These are phyloP conservation scores for Artemisia tridentata DNA, from an alignment of 129 eudicot species.

Conservation along the genomic window DNA sequence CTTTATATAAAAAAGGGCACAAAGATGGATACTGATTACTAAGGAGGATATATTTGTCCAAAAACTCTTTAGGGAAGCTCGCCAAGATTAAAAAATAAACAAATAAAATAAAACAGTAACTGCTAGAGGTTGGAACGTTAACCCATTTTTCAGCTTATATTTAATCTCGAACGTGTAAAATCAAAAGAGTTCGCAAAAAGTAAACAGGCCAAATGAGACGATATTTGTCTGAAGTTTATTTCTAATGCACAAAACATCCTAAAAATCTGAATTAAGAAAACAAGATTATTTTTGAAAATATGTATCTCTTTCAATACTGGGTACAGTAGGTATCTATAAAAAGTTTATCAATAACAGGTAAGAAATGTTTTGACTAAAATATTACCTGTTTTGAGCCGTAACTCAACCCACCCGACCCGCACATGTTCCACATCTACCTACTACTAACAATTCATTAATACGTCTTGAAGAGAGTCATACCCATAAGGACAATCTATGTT, in stretches of 20 bases:
- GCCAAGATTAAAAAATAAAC: not conserved
- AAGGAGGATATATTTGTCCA: no score
- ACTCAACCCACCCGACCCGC: not conserved
- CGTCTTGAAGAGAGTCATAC: conserved; percentile 37
- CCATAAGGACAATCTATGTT: conserved; percentile 56
- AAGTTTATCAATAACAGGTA: not conserved
- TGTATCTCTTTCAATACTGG: not conserved
- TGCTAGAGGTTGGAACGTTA: not conserved
- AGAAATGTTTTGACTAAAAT: not conserved
- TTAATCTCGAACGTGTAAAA: not conserved
- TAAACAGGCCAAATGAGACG: not conserved
- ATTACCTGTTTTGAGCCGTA: not conserved
- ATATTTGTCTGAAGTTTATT: not conserved
- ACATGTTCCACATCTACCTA: not conserved
- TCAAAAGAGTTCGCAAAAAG: not conserved
- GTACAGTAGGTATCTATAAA: not conserved
- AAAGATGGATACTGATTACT: not conserved
- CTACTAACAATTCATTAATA: not conserved
- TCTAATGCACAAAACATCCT: not conserved
- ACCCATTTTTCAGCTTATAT: not conserved
- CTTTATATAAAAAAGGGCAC: no score
- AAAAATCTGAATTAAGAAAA: not conserved
- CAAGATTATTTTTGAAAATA: not conserved
- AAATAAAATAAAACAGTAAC: not conserved
- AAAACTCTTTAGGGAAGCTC: no score